Evolutionary conservation across 2,329 filamentous ascomycete species (phyloP), one percentile per base, ranked within the genome.

Genomic region (Elsinoe perseae): DNA sequence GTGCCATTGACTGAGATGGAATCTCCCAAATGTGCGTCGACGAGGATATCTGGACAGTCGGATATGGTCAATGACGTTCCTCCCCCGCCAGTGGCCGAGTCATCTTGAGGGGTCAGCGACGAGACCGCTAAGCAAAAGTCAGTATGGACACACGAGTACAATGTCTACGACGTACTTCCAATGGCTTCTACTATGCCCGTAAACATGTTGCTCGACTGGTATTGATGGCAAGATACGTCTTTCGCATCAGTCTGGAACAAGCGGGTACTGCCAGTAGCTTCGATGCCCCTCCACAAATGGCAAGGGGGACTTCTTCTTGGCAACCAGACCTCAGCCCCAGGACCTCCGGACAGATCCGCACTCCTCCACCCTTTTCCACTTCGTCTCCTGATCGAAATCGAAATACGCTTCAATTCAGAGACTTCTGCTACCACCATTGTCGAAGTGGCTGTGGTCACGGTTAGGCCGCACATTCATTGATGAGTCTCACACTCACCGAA

Each of bases 1-100:
- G 90, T 91, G 74, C 93, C 93, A 75, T 98, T 98, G 70, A 98
- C 81, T 69, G 85, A 83, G 70, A 98, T 97, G 69, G 88, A 95
- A 77, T 98, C 93, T 62, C 93, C 93, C 21, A 95, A 77, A 64
- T 90, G 84, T 62, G 82, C 87, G 72, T 96, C 93, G 32, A 76
- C 78, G 62, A 98, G 85, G 58, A 98, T 87, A n/a, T 78, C 76
- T 58, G 85, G 85, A 62, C 75, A 75, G 63, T 91, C 79, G 62
- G 82, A 80, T 72, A 98, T 93, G 62, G 89, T 95, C 66, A 97
- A 79, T 42, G 89, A 93, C 53, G 91, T 95, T 66, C 93, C 92
- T 69, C 88, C 87, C 65, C 82, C 82, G 66, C 82, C 82, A 65
- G 77, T 79, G 57, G 76, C 70, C 58, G 88, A 86, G 69, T 84